Percentiles rank a stretch among this genome's conserved stretches.
Evolutionary conservation across 2,329 filamentous ascomycete genomes (phyloP).

Genomic region (Fusarium newnesense): DNA sequence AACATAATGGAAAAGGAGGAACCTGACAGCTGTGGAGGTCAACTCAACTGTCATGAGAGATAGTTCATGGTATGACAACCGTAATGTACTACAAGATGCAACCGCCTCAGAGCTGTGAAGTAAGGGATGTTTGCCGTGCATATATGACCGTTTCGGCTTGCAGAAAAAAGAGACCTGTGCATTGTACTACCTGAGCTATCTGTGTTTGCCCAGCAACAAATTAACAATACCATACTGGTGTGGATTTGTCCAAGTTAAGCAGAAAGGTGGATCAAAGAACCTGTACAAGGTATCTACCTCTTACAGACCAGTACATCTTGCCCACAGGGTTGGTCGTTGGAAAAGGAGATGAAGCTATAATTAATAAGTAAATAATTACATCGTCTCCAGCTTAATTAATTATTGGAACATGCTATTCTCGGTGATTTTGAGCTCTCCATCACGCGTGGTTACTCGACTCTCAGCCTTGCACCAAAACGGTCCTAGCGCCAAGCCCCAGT

Average conservation of each 20-base stretch:
- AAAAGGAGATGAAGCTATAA: accelerated
- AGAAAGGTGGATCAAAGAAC: neutral
- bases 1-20: constrained; percentile 3
- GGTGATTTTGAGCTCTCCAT: neutral
- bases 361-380: accelerated
- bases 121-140: no score
- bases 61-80: neutral
- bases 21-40: neutral
- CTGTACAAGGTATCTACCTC: neutral
- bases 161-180: neutral
- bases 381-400: neutral
- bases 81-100: neutral
- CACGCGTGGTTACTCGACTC: constrained; percentile 35
- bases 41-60: neutral
- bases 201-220: neutral
- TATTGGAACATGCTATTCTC: neutral
- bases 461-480: constrained; percentile 50
- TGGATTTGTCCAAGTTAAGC: neutral
- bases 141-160: neutral
- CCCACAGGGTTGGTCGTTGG: no score
- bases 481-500: constrained; percentile 48
- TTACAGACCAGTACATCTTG: neutral
- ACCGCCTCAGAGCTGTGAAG: neutral
- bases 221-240: neutral
- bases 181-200: neutral